Conservation (phyloP, 495 filamentous ascomycete species). For the Trichoderma virens region DNA sequence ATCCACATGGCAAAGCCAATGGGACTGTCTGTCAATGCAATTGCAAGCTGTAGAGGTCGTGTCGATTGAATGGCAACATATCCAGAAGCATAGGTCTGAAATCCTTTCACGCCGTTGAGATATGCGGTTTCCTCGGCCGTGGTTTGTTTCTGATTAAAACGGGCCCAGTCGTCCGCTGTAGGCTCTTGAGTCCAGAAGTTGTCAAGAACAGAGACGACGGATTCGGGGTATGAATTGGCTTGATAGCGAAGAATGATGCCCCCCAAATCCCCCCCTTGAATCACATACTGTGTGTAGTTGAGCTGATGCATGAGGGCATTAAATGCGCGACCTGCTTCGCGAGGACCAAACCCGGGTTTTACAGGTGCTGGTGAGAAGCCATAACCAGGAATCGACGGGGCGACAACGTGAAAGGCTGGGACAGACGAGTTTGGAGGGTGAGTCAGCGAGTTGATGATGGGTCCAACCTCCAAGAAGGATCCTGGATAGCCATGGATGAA, state of each 20-base stretch:
- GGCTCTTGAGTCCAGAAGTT: background rate
- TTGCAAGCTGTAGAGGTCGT: background rate
- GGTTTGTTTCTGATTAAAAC: background rate
- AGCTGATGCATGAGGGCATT: too few relatives aligned
- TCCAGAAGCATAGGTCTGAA: background rate
- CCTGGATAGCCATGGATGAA: background rate
- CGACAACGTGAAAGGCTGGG: too few relatives aligned
- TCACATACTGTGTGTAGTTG: background rate
- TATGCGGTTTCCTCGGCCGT: background rate
- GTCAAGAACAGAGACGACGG: background rate
- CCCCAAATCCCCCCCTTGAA: background rate
- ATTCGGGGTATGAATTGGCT: background rate
- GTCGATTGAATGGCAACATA: background rate
- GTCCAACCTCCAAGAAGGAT: background rate
- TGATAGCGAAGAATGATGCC: background rate
- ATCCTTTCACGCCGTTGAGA: background rate
- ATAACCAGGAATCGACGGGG: too few relatives aligned
- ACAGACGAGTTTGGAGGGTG: too few relatives aligned
- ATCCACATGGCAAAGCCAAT: background rate
- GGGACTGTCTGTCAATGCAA: background rate
- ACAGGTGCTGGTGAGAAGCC: too few relatives aligned
- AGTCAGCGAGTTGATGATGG: background rate
- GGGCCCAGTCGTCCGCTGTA: background rate
- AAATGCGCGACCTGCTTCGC: too few relatives aligned
- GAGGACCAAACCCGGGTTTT: too few relatives aligned